Percentiles rank a stretch among this genome's conserved stretches.
Conservation (phyloP, 2,329 filamentous ascomycete genomes). For the Monilinia aucupariae region DNA sequence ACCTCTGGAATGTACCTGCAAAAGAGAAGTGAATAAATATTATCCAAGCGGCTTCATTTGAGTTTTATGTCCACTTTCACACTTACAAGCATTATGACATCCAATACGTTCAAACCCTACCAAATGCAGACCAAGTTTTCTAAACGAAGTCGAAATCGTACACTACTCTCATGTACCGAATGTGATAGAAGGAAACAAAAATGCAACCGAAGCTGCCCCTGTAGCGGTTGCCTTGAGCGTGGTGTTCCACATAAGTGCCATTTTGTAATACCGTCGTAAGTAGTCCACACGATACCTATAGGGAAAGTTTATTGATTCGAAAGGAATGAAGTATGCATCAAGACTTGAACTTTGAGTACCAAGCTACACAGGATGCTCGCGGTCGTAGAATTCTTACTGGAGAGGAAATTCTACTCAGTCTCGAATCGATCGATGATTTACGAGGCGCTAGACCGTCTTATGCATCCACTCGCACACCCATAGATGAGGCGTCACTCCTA, state of each 20-base stretch:
- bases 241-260: constrained; percentile 22
- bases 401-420: background rate
- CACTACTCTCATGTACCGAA: constrained; percentile 23
- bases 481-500: background rate
- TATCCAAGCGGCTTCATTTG: background rate
- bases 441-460: background rate
- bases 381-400: background rate
- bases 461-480: background rate
- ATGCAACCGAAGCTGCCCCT: constrained; percentile 24
- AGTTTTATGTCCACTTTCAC: background rate
- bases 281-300: background rate
- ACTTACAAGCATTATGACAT: background rate
- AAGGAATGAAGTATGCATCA: background rate
- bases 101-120: background rate
- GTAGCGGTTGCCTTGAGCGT: constrained; percentile 23
- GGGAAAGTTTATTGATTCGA: background rate
- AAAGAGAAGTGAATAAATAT: background rate
- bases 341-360: background rate
- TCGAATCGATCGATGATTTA: background rate
- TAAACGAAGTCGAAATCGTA: constrained; percentile 22
- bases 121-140: background rate
- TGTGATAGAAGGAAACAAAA: constrained; percentile 29
- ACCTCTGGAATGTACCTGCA: background rate
- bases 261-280: constrained; percentile 22
- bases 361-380: background rate